phyloP scores from a whole-genome alignment of 176 grass and related monocot species.

The Eragrostis nindensis region DNA sequence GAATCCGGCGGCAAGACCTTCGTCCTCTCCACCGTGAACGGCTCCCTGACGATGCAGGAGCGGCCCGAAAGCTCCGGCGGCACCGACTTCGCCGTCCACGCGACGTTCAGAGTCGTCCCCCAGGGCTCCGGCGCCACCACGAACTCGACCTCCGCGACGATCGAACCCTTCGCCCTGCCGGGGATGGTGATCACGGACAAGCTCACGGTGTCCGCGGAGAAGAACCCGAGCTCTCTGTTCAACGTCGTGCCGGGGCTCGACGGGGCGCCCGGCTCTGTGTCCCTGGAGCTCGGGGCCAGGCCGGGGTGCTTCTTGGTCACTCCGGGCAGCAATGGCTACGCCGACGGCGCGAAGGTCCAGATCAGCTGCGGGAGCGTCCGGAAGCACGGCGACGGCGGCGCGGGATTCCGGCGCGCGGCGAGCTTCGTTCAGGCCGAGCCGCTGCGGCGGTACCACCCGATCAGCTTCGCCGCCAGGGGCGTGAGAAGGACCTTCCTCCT shows the following conservation, averaged over 20 bases:
- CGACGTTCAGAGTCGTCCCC: constrained; percentile 62
- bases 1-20: constrained; percentile 41
- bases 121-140: background rate
- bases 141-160: constrained; percentile 14
- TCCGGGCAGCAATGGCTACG: background rate
- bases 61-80: constrained; percentile 52
- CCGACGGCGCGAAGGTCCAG: constrained; percentile 45
- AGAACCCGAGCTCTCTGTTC: constrained; percentile 38
- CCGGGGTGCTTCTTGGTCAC: constrained; percentile 71
- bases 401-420: constrained; percentile 56
- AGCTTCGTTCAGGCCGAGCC: constrained; percentile 54
- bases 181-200: constrained; percentile 62
- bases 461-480: constrained; percentile 78
- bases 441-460: constrained; percentile 62
- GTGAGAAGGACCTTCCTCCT: constrained; percentile 68
- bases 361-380: constrained; percentile 40
- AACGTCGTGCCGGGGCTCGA: constrained; percentile 59
- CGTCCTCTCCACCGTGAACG: constrained; percentile 60
- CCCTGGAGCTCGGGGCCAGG: constrained; percentile 59
- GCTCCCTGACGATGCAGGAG: constrained; percentile 74
- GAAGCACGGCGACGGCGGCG: constrained; percentile 23
- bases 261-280: constrained; percentile 48
- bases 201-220: constrained; percentile 46
- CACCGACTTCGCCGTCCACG: constrained; percentile 58
- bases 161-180: constrained; percentile 80